phyloP scores from a whole-genome alignment of 2,329 filamentous ascomycete genomes.

The Mariannaea elegans region DNA sequence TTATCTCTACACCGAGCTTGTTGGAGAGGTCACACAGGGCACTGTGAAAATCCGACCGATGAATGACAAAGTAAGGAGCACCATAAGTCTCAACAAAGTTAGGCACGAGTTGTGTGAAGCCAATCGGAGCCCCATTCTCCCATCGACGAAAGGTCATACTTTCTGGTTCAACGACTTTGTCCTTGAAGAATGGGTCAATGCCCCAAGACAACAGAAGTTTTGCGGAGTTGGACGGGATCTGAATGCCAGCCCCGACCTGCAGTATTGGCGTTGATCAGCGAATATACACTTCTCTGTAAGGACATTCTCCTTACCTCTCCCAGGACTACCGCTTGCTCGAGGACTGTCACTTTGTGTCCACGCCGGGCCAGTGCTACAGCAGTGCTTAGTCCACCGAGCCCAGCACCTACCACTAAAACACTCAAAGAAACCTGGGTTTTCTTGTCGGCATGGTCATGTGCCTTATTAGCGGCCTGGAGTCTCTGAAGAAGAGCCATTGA shows the following conservation, averaged over 20 bases:
- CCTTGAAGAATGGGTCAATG: constrained; percentile 25
- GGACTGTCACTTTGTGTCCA: constrained; percentile 50
- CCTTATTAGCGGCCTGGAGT: not conserved
- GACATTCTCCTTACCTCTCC: constrained; percentile 45
- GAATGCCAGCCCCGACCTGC: constrained; percentile 43
- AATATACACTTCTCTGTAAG: not conserved
- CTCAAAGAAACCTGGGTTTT: not conserved
- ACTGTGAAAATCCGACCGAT: constrained; percentile 48
- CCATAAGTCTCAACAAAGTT: constrained; percentile 40
- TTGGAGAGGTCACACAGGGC: constrained; percentile 39
- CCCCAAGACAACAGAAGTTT: constrained; percentile 46
- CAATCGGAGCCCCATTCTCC: constrained; percentile 39
- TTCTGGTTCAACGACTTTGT: constrained; percentile 33
- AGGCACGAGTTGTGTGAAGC: constrained; percentile 42
- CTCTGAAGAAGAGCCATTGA: constrained; percentile 5
- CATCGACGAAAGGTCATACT: constrained; percentile 42
- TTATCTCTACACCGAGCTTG: constrained; percentile 40
- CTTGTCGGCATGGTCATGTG: not conserved
- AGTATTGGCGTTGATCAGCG: not conserved
- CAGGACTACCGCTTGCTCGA: constrained; percentile 50
- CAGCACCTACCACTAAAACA: constrained; percentile 49
- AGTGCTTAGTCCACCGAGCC: constrained; percentile 51
- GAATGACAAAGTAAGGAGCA: constrained; percentile 46
- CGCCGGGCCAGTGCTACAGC: constrained; percentile 47
- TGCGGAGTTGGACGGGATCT: constrained; percentile 45